Conservation (phyloP, 2,329 filamentous ascomycete genomes). For the Colletotrichum sp. region DNA sequence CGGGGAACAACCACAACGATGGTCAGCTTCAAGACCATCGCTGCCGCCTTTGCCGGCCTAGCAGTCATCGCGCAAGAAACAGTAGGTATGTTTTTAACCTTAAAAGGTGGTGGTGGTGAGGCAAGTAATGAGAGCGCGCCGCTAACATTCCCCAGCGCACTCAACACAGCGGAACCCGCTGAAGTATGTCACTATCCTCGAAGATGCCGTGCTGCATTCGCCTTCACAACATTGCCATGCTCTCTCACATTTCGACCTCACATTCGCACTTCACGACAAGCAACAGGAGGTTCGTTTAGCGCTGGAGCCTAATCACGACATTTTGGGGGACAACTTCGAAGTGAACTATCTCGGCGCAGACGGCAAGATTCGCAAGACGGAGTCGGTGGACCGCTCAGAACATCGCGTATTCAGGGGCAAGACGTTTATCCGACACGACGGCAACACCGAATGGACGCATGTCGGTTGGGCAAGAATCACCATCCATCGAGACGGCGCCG, state of each 20-base stretch:
- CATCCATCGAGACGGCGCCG: slow-evolving; percentile 75
- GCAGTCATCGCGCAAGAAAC: slow-evolving; percentile 35
- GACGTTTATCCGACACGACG: slow-evolving; percentile 70
- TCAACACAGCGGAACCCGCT: slow-evolving; percentile 80
- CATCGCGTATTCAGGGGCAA: slow-evolving; percentile 87
- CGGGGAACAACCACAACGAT: slow-evolving; percentile 29
- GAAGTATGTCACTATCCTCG: slow-evolving; percentile 73
- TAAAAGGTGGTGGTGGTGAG: background rate
- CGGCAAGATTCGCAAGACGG: slow-evolving; percentile 69
- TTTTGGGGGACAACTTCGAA: slow-evolving; percentile 77
- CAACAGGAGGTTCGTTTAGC: slow-evolving; percentile 76
- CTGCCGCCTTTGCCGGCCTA: slow-evolving; percentile 33
- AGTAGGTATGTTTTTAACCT: slow-evolving; percentile 29
- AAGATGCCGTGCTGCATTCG: slow-evolving; percentile 79
- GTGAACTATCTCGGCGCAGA: slow-evolving; percentile 76
- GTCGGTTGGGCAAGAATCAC: slow-evolving; percentile 88
- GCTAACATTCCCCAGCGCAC: slow-evolving; percentile 53
- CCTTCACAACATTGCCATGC: slow-evolving; percentile 81
- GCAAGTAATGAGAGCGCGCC: background rate
- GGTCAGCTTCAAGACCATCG: slow-evolving; percentile 36
- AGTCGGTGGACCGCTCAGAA: slow-evolving; percentile 72
- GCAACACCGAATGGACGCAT: slow-evolving; percentile 72
- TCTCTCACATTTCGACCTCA: slow-evolving; percentile 82
- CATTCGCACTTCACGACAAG: slow-evolving; percentile 74
- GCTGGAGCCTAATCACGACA: slow-evolving; percentile 90